These are phyloP conservation scores for Penicillium paneum DNA, from an alignment of 2,329 filamentous ascomycete genomes.

Conservation along the genomic window DNA sequence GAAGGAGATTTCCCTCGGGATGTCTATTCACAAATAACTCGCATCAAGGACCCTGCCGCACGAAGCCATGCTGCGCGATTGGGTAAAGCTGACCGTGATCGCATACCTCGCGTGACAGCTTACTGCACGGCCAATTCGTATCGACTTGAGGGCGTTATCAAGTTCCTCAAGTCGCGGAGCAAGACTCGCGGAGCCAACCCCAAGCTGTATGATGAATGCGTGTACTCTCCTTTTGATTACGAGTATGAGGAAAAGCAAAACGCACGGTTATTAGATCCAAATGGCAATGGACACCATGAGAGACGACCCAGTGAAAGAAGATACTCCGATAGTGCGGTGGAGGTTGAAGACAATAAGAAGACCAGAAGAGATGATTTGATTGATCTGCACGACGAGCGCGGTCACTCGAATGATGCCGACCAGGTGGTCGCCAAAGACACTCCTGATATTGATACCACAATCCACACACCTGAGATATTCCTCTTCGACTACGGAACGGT, in stretches of 20 bases:
- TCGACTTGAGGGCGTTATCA: constrained; percentile 82
- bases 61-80: constrained; percentile 85
- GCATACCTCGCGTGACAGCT: constrained; percentile 85
- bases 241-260: constrained; percentile 48
- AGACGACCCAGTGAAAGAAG: constrained; percentile 58
- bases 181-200: constrained; percentile 76
- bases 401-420: constrained; percentile 28
- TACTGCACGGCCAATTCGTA: constrained; percentile 95
- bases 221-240: constrained; percentile 93
- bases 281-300: constrained; percentile 33
- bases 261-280: constrained; percentile 24
- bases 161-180: constrained; percentile 80
- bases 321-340: constrained; percentile 65
- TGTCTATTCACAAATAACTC: constrained; percentile 95
- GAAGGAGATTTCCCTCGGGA: constrained; percentile 93
- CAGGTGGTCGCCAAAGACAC: constrained; percentile 33
- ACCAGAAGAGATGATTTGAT: constrained; percentile 60
- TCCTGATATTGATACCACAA: constrained; percentile 76
- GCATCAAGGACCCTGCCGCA: constrained; percentile 95
- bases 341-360: constrained; percentile 60
- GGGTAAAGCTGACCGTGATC: constrained; percentile 86
- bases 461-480: constrained; percentile 92
- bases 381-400: constrained; percentile 52
- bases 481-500: constrained; percentile 97
- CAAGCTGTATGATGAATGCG: constrained; percentile 94